Percentiles rank a stretch among this genome's conserved stretches.
phyloP scores from a whole-genome alignment of 2,329 filamentous ascomycete genomes.

The Metarhizium anisopliae region DNA sequence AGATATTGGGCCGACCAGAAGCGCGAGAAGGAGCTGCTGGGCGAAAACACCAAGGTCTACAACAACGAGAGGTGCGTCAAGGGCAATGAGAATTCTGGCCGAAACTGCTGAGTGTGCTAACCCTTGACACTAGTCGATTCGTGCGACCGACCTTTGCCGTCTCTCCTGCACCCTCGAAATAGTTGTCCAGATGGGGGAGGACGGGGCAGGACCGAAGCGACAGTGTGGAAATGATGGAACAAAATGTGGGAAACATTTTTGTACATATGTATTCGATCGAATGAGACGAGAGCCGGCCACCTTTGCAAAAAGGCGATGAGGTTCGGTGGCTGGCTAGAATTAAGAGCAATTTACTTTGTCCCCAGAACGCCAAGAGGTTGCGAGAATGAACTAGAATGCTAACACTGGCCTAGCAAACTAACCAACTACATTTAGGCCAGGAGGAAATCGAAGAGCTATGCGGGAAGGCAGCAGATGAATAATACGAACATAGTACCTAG shows the following conservation, averaged over 20 bases:
- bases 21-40: conserved; percentile 83
- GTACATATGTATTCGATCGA: not conserved
- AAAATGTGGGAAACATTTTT: not conserved
- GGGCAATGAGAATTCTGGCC: not conserved
- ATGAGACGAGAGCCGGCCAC: not conserved
- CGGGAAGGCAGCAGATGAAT: not conserved
- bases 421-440: not conserved
- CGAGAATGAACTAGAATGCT: not conserved
- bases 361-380: not conserved
- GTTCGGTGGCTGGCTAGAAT: not conserved
- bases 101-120: not conserved
- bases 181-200: conserved; percentile 16
- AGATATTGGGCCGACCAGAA: conserved; percentile 78
- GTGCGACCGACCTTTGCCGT: conserved; percentile 73
- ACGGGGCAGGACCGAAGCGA: not conserved
- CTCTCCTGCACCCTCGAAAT: conserved; percentile 57
- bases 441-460: not conserved
- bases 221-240: not conserved
- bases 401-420: not conserved
- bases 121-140: conserved; percentile 42
- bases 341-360: not conserved
- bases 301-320: not conserved
- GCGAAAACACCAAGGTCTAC: conserved; percentile 77
- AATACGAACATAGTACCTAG: not conserved
- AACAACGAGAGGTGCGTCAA: conserved; percentile 70